Evolutionary conservation across 2,329 filamentous ascomycete species (phyloP), one percentile per base, ranked within the genome.

Genomic region (Fusarium siculi): DNA sequence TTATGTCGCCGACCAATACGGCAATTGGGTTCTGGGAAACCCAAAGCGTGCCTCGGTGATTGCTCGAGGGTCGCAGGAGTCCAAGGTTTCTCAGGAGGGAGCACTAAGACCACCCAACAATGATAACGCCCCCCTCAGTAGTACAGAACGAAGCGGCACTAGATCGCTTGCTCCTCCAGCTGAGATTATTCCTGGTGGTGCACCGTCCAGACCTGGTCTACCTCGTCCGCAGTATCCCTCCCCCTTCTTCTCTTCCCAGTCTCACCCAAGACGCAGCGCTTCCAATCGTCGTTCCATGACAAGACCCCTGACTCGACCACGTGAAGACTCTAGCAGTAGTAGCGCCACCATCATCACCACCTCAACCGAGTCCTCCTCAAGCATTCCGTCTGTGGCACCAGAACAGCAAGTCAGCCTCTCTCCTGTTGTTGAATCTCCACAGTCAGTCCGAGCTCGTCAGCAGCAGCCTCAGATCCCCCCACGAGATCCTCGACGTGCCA

Each of bases 1-100:
- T 49, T 89, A 88, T 71, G 82, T 88, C 52, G 84, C 87, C 39
- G 87, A 89, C 74, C 85, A 83, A 76, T 82, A 82, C 71, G 86
- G 87, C 2, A 89, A 89, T 74, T 89, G 87, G 87, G 82, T 87
- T 21, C 80, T 88, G 12, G 82, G 83, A 40, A 84, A 84, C 66
- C 72, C 81, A 9, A 79, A 79, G 47, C 79, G 79, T 40, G 73
- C 76, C 23, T 72, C 74, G 40, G 69, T 76, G 54, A 65, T 78
- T 49, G 78, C 76, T 25, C 73, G 79, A 37, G 69, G 72, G 40
- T 66, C 66, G 11, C 72, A 74, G 19, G 70, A 69, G 37, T 68
- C 68, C 54, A 54, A 70, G 56, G 53, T 43, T 50, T 39, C 63
- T 43, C 72, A 70, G 44, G 49, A 68, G 52, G 56, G 46, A 50